Evolutionary conservation across 2,329 filamentous ascomycete genomes (phyloP), one percentile per base, ranked within the genome.

Genomic region (Scedosporium boydii): DNA sequence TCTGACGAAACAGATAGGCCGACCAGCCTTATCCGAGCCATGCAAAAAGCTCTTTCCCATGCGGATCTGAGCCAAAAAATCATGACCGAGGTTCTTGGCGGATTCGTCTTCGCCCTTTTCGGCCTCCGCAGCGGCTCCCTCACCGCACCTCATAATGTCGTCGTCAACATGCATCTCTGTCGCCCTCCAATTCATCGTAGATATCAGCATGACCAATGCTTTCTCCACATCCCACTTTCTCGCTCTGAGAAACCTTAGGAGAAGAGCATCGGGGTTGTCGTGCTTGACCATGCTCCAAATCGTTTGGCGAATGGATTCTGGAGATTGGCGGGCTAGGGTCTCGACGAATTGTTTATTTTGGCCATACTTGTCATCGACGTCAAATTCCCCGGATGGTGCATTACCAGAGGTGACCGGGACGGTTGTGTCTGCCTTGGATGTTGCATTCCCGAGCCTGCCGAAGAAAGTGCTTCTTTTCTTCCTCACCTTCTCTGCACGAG

Each of bases 261-360:
- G 77, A 18, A 96, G 78, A 2, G 88, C 89, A 75, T 99, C 95
- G 0, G 95, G 95, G 71, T 98, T 86, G 71, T 99, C 95, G 69
- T 95, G 88, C 78, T 98, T 99, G 63, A 93, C 85, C 91, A 97
- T 96, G 67, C 79, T 83, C 95, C 95, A 98, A 71, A 98, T 89
- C 0, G 92, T 87, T 16, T 82, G 80, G 60, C 92, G 86, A 66
- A 99, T 85, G 53, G 88, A 82, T 69, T 96, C 91, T 0, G 93
- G 90, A 0, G 86, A 82, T 69, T 89, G 83, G 64, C 83, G 90
- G 58, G 88, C 87, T 9, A 99, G 76, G 0, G 91, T 91, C 48
- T 93, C 86, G 68, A 91, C 85, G 75, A 92, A 97, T 59, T 92
- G 87, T 75, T 93, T 95, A 44, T 84, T 89, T 74, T 95, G 90